These are phyloP conservation scores for Didymella arachidicola DNA, from an alignment of 2,329 filamentous ascomycete genomes.

Conservation along the genomic window DNA sequence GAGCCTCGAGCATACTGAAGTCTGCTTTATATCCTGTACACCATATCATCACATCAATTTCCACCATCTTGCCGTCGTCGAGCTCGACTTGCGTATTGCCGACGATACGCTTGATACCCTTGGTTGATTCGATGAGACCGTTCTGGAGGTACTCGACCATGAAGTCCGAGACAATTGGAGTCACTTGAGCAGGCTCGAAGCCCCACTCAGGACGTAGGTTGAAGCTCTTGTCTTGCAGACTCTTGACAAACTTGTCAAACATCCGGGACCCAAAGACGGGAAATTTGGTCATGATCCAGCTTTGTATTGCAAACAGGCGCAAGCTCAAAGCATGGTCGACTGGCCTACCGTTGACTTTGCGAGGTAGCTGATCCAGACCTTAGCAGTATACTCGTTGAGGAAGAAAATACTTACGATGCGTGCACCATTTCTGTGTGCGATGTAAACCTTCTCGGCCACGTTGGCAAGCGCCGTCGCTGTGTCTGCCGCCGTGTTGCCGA, in stretches of 20 bases:
- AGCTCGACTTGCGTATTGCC: constrained; percentile 34
- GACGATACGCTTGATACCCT: constrained; percentile 26
- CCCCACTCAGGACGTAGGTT: constrained; percentile 34
- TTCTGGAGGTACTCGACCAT: constrained; percentile 27
- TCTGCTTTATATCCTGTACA: constrained; percentile 49
- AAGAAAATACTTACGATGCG: constrained; percentile 22
- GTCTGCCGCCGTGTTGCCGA: constrained; percentile 39
- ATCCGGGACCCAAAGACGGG: constrained; percentile 25
- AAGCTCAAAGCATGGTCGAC: constrained; percentile 28
- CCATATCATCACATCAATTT: constrained; percentile 48
- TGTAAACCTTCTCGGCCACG: constrained; percentile 30
- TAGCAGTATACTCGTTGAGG: background rate
- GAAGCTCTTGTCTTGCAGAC: constrained; percentile 33
- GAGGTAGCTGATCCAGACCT: constrained; percentile 22
- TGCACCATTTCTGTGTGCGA: constrained; percentile 37
- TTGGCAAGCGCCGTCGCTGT: constrained; percentile 32
- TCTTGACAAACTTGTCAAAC: constrained; percentile 32
- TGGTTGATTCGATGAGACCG: constrained; percentile 28
- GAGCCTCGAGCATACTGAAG: constrained; percentile 35
- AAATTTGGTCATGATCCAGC: constrained; percentile 23
- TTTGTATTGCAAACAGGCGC: constrained; percentile 25
- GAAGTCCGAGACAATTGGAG: constrained; percentile 32
- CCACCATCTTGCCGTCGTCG: constrained; percentile 37
- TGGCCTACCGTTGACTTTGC: constrained; percentile 23
- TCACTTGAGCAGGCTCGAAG: constrained; percentile 28